phyloP scores from a whole-genome alignment of 225 moss, liverwort and hornwort species.

The Lunularia cruciata region DNA sequence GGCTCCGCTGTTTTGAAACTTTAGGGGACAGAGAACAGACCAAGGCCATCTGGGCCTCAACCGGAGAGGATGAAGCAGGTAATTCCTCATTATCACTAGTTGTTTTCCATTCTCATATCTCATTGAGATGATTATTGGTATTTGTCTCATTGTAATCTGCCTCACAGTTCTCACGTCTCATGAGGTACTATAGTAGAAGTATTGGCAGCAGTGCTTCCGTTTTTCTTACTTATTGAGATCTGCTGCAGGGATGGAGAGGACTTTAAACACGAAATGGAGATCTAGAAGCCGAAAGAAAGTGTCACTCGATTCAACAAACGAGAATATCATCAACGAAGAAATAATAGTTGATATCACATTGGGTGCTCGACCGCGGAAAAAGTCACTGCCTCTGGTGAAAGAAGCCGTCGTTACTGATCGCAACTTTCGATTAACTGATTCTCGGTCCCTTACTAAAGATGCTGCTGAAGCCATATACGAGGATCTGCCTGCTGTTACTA shows the following conservation, averaged over 20 bases:
- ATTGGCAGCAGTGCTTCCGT: neutral
- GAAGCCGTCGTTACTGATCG: neutral
- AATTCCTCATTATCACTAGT: neutral
- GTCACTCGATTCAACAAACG: neutral
- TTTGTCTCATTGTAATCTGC: neutral
- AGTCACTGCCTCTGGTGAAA: neutral
- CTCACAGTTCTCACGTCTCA: no score
- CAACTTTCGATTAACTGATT: neutral
- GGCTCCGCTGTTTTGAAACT: no score
- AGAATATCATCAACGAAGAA: neutral
- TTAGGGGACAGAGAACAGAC: conserved; percentile 20
- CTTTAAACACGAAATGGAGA: neutral
- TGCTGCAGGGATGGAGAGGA: neutral
- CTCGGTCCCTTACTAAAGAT: neutral
- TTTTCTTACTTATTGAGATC: neutral
- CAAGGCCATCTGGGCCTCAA: conserved; percentile 15
- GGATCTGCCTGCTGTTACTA: no score
- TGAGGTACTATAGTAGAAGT: neutral
- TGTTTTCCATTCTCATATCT: neutral
- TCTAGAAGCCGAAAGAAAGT: neutral
- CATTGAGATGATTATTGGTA: neutral
- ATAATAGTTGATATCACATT: neutral
- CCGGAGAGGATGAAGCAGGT: conserved; percentile 7
- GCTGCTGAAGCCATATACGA: neutral
- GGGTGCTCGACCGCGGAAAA: neutral